Conservation (phyloP, 2,329 filamentous ascomycete species). For the Pseudophaeomoniella oleicola region DNA sequence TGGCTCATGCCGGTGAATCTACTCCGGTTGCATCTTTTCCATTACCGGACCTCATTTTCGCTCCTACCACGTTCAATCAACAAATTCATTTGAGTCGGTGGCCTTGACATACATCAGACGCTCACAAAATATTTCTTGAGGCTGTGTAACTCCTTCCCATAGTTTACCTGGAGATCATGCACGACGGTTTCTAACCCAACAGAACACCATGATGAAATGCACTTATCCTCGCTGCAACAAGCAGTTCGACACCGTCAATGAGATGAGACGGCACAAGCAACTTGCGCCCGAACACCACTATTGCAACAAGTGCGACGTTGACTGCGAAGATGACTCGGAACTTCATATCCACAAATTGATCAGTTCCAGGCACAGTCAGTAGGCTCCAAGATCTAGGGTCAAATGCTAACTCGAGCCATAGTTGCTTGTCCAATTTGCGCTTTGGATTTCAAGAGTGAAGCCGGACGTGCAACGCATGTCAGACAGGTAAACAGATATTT, state of each 20-base stretch:
- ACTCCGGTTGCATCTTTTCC: too few relatives aligned
- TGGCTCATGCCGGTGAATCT: too few relatives aligned
- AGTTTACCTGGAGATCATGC: too few relatives aligned
- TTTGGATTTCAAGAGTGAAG: conserved; percentile 37
- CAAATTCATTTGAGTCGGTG: too few relatives aligned
- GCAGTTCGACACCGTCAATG: conserved; percentile 28
- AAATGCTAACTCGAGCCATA: conserved; percentile 1
- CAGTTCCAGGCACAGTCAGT: conserved; percentile 26
- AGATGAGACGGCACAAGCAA: conserved; percentile 38
- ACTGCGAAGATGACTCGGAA: conserved; percentile 30
- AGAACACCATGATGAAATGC: conserved; percentile 20
- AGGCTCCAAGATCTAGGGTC: background rate
- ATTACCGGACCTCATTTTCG: too few relatives aligned
- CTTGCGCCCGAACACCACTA: conserved; percentile 22
- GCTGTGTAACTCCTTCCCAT: too few relatives aligned
- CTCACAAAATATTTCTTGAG: too few relatives aligned
- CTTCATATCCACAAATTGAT: conserved; percentile 34
- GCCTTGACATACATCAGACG: too few relatives aligned
- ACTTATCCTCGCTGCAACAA: conserved; percentile 30
- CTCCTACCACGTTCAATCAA: too few relatives aligned
- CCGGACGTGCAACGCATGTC: conserved; percentile 38
- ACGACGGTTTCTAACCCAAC: too few relatives aligned
- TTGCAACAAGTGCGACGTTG: conserved; percentile 25
- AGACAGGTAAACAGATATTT: conserved; percentile 25
- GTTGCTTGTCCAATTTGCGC: conserved; percentile 42